These are phyloP conservation scores for Aethionema arabicum DNA, from an alignment of 345 rosid genomes.

Conservation along the genomic window DNA sequence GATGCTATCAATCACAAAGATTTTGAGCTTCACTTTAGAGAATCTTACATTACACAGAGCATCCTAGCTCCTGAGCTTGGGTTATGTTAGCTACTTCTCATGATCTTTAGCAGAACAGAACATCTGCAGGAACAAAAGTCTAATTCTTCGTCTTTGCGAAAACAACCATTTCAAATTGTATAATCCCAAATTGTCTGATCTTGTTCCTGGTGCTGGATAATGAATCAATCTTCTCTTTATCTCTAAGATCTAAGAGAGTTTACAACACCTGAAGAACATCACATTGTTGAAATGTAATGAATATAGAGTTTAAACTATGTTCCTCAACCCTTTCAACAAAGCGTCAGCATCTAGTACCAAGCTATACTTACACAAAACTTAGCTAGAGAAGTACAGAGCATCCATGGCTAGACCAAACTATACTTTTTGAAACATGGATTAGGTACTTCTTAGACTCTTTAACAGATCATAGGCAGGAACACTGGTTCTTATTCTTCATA, in stretches of 20 bases:
- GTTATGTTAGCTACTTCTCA: too few relatives aligned
- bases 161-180: too few relatives aligned
- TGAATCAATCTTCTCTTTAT: constrained; percentile 22
- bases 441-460: constrained; percentile 51
- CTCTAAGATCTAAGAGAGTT: constrained; percentile 54
- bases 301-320: constrained; percentile 51
- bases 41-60: too few relatives aligned
- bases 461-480: constrained; percentile 56
- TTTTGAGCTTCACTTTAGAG: too few relatives aligned
- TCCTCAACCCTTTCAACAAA: constrained; percentile 49
- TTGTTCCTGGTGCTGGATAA: too few relatives aligned
- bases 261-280: constrained; percentile 76
- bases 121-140: too few relatives aligned
- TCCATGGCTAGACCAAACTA: constrained; percentile 31
- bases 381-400: constrained; percentile 38
- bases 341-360: constrained; percentile 58
- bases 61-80: too few relatives aligned
- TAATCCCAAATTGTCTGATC: too few relatives aligned
- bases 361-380: constrained; percentile 68
- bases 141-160: too few relatives aligned
- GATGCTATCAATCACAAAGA: background rate
- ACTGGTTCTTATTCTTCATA: too few relatives aligned
- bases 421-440: constrained; percentile 57
- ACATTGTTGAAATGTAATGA: constrained; percentile 44
- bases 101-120: too few relatives aligned